Percentiles rank a stretch among this genome's conserved stretches.
Conservation (phyloP, 441 rosid species). For the Francoa sonchifolia region DNA sequence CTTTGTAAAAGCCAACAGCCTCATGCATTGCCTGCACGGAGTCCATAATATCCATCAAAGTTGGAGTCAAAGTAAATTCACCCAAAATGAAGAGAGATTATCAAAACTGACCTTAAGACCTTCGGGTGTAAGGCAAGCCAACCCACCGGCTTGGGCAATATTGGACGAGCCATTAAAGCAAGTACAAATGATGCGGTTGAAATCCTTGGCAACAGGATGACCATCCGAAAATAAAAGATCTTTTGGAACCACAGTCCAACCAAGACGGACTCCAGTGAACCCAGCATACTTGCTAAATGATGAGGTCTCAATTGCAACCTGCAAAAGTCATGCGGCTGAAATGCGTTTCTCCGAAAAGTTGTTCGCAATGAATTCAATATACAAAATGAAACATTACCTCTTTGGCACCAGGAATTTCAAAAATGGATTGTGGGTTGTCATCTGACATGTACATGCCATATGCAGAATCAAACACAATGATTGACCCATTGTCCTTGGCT, state of each 20-base stretch:
- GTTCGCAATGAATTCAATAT: not conserved
- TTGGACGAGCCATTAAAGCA: conserved; percentile 94
- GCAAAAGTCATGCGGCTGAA: conserved; percentile 5
- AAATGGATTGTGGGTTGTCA: conserved; percentile 79
- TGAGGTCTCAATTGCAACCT: conserved; percentile 92
- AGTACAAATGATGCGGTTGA: conserved; percentile 76
- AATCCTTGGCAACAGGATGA: conserved; percentile 82
- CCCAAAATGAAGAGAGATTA: not conserved
- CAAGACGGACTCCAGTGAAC: conserved; percentile 92
- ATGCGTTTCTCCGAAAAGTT: not conserved
- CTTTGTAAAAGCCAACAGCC: conserved; percentile 87
- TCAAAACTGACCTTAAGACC: conserved; percentile 55
- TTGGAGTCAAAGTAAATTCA: not conserved
- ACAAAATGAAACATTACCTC: conserved; percentile 58
- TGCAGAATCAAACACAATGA: conserved; percentile 88
- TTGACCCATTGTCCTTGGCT: conserved; percentile 88
- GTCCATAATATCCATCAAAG: conserved; percentile 1
- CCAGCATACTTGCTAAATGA: conserved; percentile 98
- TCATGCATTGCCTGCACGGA: conserved; percentile 64
- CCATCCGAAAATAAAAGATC: conserved; percentile 80
- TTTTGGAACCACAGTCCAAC: conserved; percentile 92
- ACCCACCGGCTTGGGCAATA: conserved; percentile 86
- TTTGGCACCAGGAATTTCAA: conserved; percentile 93
- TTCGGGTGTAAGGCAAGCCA: conserved; percentile 82
- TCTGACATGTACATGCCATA: conserved; percentile 87